Evolutionary conservation across 352 stramenopile genomes (phyloP).

Genomic region (Phytophthora foliorum): DNA sequence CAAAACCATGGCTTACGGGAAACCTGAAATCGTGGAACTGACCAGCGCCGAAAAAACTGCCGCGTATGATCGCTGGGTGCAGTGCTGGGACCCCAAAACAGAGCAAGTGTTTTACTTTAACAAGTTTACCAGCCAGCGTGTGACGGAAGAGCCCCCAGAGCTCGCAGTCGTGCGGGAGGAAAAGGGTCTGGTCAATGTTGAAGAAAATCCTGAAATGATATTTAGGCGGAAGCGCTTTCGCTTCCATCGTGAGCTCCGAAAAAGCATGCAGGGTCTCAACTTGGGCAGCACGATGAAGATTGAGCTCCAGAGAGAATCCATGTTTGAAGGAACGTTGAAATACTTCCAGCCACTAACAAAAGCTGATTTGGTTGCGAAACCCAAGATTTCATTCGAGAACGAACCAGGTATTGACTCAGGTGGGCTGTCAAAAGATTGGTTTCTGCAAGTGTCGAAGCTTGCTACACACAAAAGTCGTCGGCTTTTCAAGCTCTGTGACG

Average conservation of each 20-base stretch:
- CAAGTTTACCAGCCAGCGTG: slow-evolving; percentile 80
- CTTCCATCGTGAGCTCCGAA: slow-evolving; percentile 81
- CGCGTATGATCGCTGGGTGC: slow-evolving; percentile 76
- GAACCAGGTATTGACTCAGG: slow-evolving; percentile 91
- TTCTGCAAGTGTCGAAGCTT: slow-evolving; percentile 76
- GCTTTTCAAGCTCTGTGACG: slow-evolving; percentile 71
- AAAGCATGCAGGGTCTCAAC: slow-evolving; percentile 42
- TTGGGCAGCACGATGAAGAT: slow-evolving; percentile 55
- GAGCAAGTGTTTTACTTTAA: slow-evolving; percentile 93
- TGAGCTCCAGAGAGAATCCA: slow-evolving; percentile 58
- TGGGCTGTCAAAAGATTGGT: slow-evolving; percentile 93
- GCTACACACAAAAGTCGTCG: slow-evolving; percentile 40
- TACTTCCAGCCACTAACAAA: slow-evolving; percentile 59
- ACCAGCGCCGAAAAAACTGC: slow-evolving; percentile 46
- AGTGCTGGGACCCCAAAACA: slow-evolving; percentile 89
- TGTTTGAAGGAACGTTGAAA: slow-evolving; percentile 78
- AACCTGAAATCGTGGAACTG: slow-evolving; percentile 79
- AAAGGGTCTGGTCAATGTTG: slow-evolving; percentile 48
- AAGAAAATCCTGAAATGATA: slow-evolving; percentile 82
- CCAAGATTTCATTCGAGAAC: slow-evolving; percentile 84
- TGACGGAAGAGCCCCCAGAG: slow-evolving; percentile 67
- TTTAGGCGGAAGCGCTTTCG: slow-evolving; percentile 90
- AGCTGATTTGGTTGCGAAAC: slow-evolving; percentile 68
- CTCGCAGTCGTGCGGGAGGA: slow-evolving; percentile 51
- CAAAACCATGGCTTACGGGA: slow-evolving; percentile 63